These are phyloP conservation scores for Aspergillus felis DNA, from an alignment of 2,329 filamentous ascomycete genomes.

Conservation along the genomic window DNA sequence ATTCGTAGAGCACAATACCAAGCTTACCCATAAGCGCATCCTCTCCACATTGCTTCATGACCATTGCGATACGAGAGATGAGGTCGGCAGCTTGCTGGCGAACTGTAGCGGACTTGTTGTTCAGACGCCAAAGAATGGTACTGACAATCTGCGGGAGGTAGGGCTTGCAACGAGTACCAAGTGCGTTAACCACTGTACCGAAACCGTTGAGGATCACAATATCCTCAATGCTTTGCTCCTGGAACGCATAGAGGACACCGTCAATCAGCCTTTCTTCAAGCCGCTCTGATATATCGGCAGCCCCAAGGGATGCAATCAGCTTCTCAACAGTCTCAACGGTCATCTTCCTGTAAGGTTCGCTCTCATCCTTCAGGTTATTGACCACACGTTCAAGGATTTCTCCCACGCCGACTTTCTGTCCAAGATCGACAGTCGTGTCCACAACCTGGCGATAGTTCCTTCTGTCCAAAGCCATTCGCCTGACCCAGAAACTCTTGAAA, in stretches of 20 bases:
- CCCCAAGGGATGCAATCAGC: constrained; percentile 85
- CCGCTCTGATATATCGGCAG: constrained; percentile 87
- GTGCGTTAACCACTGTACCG: constrained; percentile 91
- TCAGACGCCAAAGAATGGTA: constrained; percentile 92
- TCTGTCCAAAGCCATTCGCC: constrained; percentile 94
- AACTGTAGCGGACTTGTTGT: constrained; percentile 96
- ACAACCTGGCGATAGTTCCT: constrained; percentile 97
- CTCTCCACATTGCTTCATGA: constrained; percentile 98
- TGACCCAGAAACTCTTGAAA: constrained; percentile 98
- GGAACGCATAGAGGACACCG: constrained; percentile 92
- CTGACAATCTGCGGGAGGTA: constrained; percentile 96
- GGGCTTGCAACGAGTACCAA: constrained; percentile 89
- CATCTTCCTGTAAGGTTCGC: constrained; percentile 98
- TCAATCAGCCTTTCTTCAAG: constrained; percentile 93
- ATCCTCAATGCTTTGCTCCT: constrained; percentile 96
- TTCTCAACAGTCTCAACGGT: constrained; percentile 98
- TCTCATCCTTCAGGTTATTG: constrained; percentile 95
- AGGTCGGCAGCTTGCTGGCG: constrained; percentile 95
- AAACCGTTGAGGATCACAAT: constrained; percentile 96
- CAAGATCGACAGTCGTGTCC: constrained; percentile 94
- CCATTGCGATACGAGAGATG: constrained; percentile 94
- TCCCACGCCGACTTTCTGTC: constrained; percentile 94
- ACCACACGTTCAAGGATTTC: constrained; percentile 94
- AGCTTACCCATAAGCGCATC: constrained; percentile 95
- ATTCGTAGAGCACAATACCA: constrained; percentile 92